Percentiles rank a stretch among this genome's conserved stretches.
phyloP scores from a whole-genome alignment of 2,329 filamentous ascomycete genomes.

The Xylariaceae sp. region DNA sequence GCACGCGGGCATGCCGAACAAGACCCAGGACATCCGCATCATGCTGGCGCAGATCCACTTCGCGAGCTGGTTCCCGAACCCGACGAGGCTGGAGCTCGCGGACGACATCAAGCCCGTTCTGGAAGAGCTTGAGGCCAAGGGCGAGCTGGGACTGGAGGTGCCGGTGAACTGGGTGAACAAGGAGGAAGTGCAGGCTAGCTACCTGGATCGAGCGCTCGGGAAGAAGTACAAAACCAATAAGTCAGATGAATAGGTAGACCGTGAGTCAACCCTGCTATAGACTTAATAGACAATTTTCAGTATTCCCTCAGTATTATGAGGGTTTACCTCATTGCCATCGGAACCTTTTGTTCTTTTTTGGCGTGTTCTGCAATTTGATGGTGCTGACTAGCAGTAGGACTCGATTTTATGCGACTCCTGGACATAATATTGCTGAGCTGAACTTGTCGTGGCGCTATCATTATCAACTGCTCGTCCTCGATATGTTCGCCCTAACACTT shows the following conservation, averaged over 20 bases:
- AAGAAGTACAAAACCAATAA: constrained; percentile 61
- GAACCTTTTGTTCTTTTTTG: too few relatives aligned
- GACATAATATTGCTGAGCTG: too few relatives aligned
- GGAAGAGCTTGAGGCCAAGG: constrained; percentile 32
- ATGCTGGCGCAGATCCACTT: constrained; percentile 62
- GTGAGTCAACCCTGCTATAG: background rate
- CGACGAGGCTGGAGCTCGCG: constrained; percentile 52
- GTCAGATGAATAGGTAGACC: constrained; percentile 17
- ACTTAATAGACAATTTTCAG: background rate
- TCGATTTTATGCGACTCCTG: too few relatives aligned
- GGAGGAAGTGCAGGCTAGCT: constrained; percentile 41
- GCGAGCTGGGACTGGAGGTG: constrained; percentile 42
- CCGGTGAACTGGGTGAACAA: constrained; percentile 47
- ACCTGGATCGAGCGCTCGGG: constrained; percentile 54
- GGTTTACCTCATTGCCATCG: too few relatives aligned
- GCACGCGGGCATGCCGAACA: constrained; percentile 62
- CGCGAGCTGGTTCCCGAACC: constrained; percentile 54
- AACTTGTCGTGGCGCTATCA: too few relatives aligned
- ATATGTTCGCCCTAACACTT: too few relatives aligned
- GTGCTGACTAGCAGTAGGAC: too few relatives aligned
- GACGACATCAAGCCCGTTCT: constrained; percentile 47
- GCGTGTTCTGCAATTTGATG: too few relatives aligned
- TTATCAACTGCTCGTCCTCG: too few relatives aligned
- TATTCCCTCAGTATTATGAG: background rate
- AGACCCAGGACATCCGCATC: constrained; percentile 47